phyloP scores from a whole-genome alignment of 164 flowering plant species.

The Vitis labrusca region DNA sequence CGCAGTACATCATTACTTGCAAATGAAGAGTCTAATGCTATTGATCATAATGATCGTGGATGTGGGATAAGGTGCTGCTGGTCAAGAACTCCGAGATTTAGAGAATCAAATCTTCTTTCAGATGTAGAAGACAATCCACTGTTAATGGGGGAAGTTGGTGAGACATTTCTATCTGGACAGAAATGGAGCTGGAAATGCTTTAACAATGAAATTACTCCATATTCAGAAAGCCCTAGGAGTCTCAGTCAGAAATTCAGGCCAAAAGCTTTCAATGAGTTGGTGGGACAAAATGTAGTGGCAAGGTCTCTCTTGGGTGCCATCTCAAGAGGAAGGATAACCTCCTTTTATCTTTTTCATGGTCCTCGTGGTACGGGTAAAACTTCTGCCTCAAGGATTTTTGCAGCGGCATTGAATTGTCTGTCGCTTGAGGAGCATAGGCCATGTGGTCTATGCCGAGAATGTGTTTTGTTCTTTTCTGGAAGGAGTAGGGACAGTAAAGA shows the following conservation, averaged over 20 bases:
- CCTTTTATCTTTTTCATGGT: constrained; percentile 84
- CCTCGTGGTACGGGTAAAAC: constrained; percentile 97
- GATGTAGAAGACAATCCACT: constrained; percentile 61
- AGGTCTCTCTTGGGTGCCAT: constrained; percentile 65
- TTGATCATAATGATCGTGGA: constrained; percentile 39
- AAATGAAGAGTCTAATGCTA: constrained; percentile 38
- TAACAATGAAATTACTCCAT: constrained; percentile 34
- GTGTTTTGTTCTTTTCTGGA: constrained; percentile 62
- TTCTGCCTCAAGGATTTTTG: constrained; percentile 78
- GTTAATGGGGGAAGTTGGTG: constrained; percentile 38
- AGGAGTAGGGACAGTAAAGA: constrained; percentile 65
- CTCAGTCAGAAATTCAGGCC: constrained; percentile 81
- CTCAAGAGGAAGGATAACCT: constrained; percentile 43
- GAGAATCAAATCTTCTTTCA: constrained; percentile 38
- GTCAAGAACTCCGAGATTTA: constrained; percentile 68
- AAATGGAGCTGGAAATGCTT: constrained; percentile 25
- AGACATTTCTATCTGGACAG: constrained; percentile 21
- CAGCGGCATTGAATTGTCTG: constrained; percentile 88
- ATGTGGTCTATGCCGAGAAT: constrained; percentile 78
- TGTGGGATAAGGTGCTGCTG: constrained; percentile 78
- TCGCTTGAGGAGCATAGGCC: constrained; percentile 59
- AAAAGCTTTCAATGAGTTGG: constrained; percentile 69
- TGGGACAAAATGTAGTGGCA: constrained; percentile 72
- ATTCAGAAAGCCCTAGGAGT: constrained; percentile 58
- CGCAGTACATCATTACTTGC: constrained; percentile 36